A percentile compares a stretch with the other conserved stretches of the same genome.
phyloP scores from a whole-genome alignment of 2,329 filamentous ascomycete genomes.

The Colletotrichum caudatum region DNA sequence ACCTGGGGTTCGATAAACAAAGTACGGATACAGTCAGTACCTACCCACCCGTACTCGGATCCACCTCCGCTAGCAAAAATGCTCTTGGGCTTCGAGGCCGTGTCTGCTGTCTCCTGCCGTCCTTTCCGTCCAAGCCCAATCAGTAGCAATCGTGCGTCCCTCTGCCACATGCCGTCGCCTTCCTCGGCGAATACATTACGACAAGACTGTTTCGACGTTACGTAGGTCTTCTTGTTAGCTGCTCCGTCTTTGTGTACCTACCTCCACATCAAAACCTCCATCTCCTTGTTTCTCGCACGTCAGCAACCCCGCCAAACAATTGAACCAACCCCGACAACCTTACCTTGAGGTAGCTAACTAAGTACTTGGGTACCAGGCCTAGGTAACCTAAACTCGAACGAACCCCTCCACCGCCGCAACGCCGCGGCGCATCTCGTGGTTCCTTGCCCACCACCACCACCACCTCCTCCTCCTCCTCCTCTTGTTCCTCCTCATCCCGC shows the following conservation, averaged over 20 bases:
- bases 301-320: conserved; percentile 35
- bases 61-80: conserved; percentile 36
- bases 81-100: conserved; percentile 35
- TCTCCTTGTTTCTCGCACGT: conserved; percentile 28
- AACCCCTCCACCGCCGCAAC: conserved; percentile 32
- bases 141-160: conserved; percentile 18
- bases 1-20: conserved; percentile 5
- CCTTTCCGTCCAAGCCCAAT: conserved; percentile 39
- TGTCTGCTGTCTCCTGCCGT: conserved; percentile 32
- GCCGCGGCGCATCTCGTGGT: conserved; percentile 5
- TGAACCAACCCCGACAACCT: conserved; percentile 21
- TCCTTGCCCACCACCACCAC: not conserved
- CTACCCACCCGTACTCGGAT: conserved; percentile 12
- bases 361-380: not conserved
- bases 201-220: conserved; percentile 24
- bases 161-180: conserved; percentile 32
- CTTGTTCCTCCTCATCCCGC: not conserved
- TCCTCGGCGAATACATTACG: conserved; percentile 29
- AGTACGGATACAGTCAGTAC: too few relatives aligned
- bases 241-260: conserved; percentile 20
- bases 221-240: conserved; percentile 28
- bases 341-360: not conserved
- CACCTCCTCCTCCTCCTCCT: not conserved
- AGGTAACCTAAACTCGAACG: conserved; percentile 8
- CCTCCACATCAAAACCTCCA: not conserved